Base-by-base conservation (phyloP, 805 yeast species). In the Scheffersomyces coipomensis region DNA sequence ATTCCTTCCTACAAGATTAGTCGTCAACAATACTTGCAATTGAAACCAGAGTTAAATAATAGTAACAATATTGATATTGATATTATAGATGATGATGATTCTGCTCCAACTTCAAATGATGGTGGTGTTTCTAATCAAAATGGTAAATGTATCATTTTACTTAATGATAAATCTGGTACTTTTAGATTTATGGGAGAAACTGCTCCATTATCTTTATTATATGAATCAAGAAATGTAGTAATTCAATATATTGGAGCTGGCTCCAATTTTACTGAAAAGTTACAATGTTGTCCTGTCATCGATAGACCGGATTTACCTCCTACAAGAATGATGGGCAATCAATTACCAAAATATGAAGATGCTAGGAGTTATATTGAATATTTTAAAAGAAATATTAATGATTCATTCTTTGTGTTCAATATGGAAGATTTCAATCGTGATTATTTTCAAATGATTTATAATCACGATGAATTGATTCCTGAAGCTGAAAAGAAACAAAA, bases 181-280 rank as follows among this genome's bases (percentile, higher is more conserved):
- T 43, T 61, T 13, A 46, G 71, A 18, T 69, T 66, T 39, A 44
- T 70, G 35, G 75, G 76, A 7, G 76, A 71, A 39, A 60, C 69
- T 22, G 65, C 70, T 19, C 67, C 73, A 0, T 53, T 67, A 9
- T 65, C 76, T 2, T 56, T 68, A 31, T 50, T 72, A 5, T 52
- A 65, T 24, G 76, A 72, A 43, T 58, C 68, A 3, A 49, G 75
- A 9, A 64, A 62, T 37, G 51, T 71, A 1, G 71, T 70, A 44
- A 42, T 47, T 23, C 40, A 41, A 37, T 40, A 44, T 29, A 41
- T 38, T 34, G 42, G 43, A 9, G 69, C 71, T 0, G 47, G 51
- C 5, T 60, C 69, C 1, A 52, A 53, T 10, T 68, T 71, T 39
- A 62, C 69, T 1, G 58, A 56, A 27, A 73, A 70, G 38, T 64